Evolutionary conservation across 1,284 basidiomycete species (phyloP), one percentile per base, ranked within the genome.

Genomic region (Schizophyllum amplum): DNA sequence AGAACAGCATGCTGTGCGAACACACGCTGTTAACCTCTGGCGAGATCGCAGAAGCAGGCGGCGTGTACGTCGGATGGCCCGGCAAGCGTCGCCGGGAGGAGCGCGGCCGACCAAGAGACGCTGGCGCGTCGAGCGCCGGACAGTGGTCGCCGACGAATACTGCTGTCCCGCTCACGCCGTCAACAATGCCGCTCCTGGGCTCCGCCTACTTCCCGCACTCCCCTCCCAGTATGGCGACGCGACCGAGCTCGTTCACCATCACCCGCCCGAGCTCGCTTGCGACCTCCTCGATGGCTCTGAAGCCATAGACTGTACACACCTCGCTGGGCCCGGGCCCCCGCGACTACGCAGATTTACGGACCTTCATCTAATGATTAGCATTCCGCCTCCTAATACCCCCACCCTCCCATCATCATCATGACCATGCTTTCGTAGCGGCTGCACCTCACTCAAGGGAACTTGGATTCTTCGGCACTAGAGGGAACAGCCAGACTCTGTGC

Each of bases 21-120:
- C 77, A 79, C 56, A 76, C 75, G 0, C 70, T 78, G 4, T 63
- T 79, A 23, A 72, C 75, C 2, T 78, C 76, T 4, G 76, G 76
- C 1, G 76, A 78, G 57, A 70, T 77, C 53, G 75, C 76, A 2
- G 75, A 78, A 59, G 62, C 68, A 17, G 72, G 71, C 17, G 61
- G 61, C 22, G 67, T 70, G 9, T 78, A 78, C 59, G 65, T 67
- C 21, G 75, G 76, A 13, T 78, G 76, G 76, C 76, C 76, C 25
- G 75, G 71, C 1, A 65, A 63, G 55, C 63, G 33, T 17, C 33
- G 33, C 17, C 57, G 24, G 11, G 55, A 11, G 57, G 55, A 24
- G 54, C 52, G 20, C 23, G 51, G 23, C 52, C 54, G 58, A 50
- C 56, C 5, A 55, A 57, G 33, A 9, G 33, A 42, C 33, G 17